These are phyloP conservation scores for Emmonsiellopsis sp. DNA, from an alignment of 2,329 filamentous ascomycete species.

Conservation along the genomic window DNA sequence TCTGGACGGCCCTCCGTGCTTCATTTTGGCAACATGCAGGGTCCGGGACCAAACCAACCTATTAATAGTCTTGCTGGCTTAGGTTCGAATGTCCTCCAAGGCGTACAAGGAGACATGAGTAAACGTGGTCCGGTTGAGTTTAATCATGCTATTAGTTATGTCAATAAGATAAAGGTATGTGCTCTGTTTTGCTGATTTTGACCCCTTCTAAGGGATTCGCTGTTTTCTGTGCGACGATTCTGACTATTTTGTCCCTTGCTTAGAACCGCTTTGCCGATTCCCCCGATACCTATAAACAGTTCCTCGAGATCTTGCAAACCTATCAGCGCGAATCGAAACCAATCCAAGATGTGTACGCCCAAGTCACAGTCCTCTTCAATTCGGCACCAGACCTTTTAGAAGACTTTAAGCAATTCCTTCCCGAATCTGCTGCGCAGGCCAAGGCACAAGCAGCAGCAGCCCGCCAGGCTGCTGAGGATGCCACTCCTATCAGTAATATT, in stretches of 20 bases:
- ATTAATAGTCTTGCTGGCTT: constrained; percentile 54
- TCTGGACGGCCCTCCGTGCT: constrained; percentile 39
- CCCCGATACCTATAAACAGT: constrained; percentile 98
- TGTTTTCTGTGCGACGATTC: not conserved
- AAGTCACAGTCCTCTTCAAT: constrained; percentile 90
- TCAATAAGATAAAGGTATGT: constrained; percentile 96
- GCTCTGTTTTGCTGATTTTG: not conserved
- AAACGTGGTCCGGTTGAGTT: constrained; percentile 94
- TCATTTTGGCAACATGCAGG: constrained; percentile 36
- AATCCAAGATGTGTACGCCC: constrained; percentile 95
- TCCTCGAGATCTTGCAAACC: constrained; percentile 93
- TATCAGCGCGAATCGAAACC: constrained; percentile 97
- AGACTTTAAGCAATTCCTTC: constrained; percentile 97
- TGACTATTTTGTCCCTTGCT: not conserved
- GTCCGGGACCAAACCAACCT: constrained; percentile 38
- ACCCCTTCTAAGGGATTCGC: not conserved
- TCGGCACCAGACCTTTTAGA: constrained; percentile 89
- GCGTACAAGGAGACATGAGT: constrained; percentile 50
- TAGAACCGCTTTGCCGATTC: constrained; percentile 95
- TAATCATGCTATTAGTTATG: constrained; percentile 98
- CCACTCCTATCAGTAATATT: constrained; percentile 55
- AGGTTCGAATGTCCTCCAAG: constrained; percentile 48
- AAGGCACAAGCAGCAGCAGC: constrained; percentile 50
- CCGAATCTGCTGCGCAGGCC: constrained; percentile 69
- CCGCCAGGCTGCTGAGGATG: constrained; percentile 58